Percentiles rank a stretch among this genome's conserved stretches.
phyloP scores from a whole-genome alignment of 306 rosid genomes.

The Lathyrus oleraceus region DNA sequence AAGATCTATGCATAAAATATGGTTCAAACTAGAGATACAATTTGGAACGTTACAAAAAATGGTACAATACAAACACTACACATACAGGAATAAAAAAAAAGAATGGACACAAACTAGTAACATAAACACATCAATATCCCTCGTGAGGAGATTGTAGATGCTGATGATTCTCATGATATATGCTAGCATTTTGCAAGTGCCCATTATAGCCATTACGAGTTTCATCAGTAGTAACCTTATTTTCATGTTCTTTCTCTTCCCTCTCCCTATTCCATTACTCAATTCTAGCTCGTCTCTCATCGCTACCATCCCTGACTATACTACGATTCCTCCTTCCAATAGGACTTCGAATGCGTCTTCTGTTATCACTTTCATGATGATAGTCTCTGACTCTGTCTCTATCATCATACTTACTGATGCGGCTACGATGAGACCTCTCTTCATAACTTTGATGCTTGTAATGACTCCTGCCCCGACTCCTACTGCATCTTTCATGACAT shows the following conservation, averaged over 20 bases:
- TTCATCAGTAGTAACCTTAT: slow-evolving; percentile 34
- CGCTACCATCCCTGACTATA: slow-evolving; percentile 76
- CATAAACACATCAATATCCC: slow-evolving; percentile 42
- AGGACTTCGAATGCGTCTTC: slow-evolving; percentile 61
- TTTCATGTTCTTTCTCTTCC: slow-evolving; percentile 49
- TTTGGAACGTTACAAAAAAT: slow-evolving; percentile 11
- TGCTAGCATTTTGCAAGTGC: slow-evolving; percentile 31
- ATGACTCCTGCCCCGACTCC: slow-evolving; percentile 75
- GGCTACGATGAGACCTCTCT: slow-evolving; percentile 57
- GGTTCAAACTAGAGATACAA: slow-evolving; percentile 5
- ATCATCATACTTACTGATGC: slow-evolving; percentile 63
- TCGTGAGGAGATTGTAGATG: slow-evolving; percentile 39
- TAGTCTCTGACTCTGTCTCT: slow-evolving; percentile 46
- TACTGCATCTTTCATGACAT: slow-evolving; percentile 46
- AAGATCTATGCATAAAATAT: slow-evolving; percentile 15
- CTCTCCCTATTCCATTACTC: slow-evolving; percentile 87
- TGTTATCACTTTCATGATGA: slow-evolving; percentile 55
- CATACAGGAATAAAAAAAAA: slow-evolving; percentile 1
- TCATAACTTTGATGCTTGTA: slow-evolving; percentile 71
- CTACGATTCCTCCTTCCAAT: slow-evolving; percentile 51
- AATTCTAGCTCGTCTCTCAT: slow-evolving; percentile 85
- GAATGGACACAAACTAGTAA: slow-evolving; percentile 48
- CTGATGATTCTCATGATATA: slow-evolving; percentile 35
- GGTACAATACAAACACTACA: slow-evolving; percentile 27
- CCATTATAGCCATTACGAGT: slow-evolving; percentile 20